A percentile compares a stretch with the other conserved stretches of the same genome.
Conservation (phyloP, 163 green algal genomes). For the Chloromonas sp. region DNA sequence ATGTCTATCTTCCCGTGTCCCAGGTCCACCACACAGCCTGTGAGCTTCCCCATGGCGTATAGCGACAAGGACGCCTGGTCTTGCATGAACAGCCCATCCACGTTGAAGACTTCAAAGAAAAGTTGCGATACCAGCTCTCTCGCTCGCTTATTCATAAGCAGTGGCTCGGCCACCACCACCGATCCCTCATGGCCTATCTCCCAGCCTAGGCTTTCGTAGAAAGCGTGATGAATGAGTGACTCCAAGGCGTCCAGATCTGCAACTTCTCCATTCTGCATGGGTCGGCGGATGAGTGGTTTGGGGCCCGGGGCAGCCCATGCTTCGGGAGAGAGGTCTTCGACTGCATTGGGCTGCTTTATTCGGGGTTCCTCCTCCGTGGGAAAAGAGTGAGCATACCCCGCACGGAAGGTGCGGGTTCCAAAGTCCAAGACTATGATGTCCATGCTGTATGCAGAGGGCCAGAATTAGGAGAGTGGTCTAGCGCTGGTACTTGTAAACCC, state of each 20-base stretch:
- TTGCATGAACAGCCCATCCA: slow-evolving; percentile 58
- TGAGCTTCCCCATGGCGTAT: slow-evolving; percentile 61
- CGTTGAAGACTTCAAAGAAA: slow-evolving; percentile 78
- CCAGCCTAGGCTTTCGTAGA: slow-evolving; percentile 69
- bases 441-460: too few relatives aligned
- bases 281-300: not conserved
- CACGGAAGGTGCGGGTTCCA: slow-evolving; percentile 51
- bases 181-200: slow-evolving; percentile 50
- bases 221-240: slow-evolving; percentile 39
- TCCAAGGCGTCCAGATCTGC: slow-evolving; percentile 44
- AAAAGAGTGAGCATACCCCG: slow-evolving; percentile 41
- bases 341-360: slow-evolving; percentile 17
- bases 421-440: slow-evolving; percentile 41
- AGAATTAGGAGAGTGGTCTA: too few relatives aligned
- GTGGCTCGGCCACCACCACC: slow-evolving; percentile 58
- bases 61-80: slow-evolving; percentile 59
- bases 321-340: not conserved
- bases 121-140: slow-evolving; percentile 70
- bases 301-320: not conserved
- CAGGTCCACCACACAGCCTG: slow-evolving; percentile 67
- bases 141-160: slow-evolving; percentile 49
- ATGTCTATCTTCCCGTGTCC: slow-evolving; percentile 65
- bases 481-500: too few relatives aligned
- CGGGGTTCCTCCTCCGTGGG: slow-evolving; percentile 46
- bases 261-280: slow-evolving; percentile 30